Evolutionary conservation across 2,329 filamentous ascomycete species (phyloP).

Genomic region (Hansfordia pulvinata): DNA sequence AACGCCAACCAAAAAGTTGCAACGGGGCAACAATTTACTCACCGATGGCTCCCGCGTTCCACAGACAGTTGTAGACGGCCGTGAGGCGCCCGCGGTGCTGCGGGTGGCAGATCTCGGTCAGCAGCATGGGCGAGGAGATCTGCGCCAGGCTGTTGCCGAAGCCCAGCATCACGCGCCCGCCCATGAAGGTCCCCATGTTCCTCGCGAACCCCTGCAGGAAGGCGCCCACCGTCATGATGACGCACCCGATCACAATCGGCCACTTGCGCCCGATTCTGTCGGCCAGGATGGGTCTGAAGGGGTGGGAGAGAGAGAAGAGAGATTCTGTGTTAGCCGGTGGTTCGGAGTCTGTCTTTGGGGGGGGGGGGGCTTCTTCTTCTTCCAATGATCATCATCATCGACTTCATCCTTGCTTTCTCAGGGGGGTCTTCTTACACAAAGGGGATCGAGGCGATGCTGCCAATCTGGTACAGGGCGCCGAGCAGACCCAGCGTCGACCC

Average conservation of each 20-base stretch:
- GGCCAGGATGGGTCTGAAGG: constrained; percentile 30
- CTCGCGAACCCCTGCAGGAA: constrained; percentile 39
- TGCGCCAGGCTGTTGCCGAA: constrained; percentile 40
- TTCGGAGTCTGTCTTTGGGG: too few relatives aligned
- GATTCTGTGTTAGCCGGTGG: too few relatives aligned
- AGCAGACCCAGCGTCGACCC: constrained; percentile 35
- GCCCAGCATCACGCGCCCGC: constrained; percentile 42
- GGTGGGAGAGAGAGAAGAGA: neutral
- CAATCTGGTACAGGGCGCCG: constrained; percentile 44
- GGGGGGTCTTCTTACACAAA: constrained; percentile 40
- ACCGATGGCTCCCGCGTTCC: constrained; percentile 26
- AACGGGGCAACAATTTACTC: constrained; percentile 6
- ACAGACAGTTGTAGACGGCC: constrained; percentile 37
- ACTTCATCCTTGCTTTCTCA: too few relatives aligned
- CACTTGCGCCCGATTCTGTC: constrained; percentile 38
- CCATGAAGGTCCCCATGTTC: constrained; percentile 32
- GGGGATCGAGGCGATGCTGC: constrained; percentile 41
- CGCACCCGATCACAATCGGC: constrained; percentile 38
- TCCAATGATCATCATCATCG: too few relatives aligned
- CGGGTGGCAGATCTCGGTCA: constrained; percentile 38
- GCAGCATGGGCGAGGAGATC: constrained; percentile 34
- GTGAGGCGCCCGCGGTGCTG: constrained; percentile 39
- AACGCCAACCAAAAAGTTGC: neutral
- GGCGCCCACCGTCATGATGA: constrained; percentile 41
- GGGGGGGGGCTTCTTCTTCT: too few relatives aligned